Percentiles rank a stretch among this genome's conserved stretches.
These are phyloP conservation scores for Calonectria ilicicola DNA, from an alignment of 2,329 filamentous ascomycete genomes.

Conservation along the genomic window DNA sequence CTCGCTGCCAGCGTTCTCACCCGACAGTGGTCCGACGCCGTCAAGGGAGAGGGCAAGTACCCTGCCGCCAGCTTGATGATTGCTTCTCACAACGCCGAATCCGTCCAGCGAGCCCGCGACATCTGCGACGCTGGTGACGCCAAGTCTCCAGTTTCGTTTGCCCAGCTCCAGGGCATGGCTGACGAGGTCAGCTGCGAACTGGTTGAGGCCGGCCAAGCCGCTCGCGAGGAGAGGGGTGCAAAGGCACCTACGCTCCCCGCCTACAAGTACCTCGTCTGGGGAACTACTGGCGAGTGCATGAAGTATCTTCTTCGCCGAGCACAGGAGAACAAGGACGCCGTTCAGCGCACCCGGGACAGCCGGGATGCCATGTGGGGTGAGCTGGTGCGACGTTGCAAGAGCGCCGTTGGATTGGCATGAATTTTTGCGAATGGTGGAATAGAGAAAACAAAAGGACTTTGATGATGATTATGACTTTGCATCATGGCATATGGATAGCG, in stretches of 20 bases:
- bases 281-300: slow-evolving; percentile 82
- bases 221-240: slow-evolving; percentile 42
- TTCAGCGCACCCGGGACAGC: slow-evolving; percentile 71
- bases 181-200: slow-evolving; percentile 86
- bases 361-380: slow-evolving; percentile 74
- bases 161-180: slow-evolving; percentile 94
- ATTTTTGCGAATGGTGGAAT: slow-evolving; percentile 15
- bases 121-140: slow-evolving; percentile 60
- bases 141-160: slow-evolving; percentile 55
- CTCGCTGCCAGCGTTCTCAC: slow-evolving; percentile 76
- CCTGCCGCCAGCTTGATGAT: slow-evolving; percentile 75
- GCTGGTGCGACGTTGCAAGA: slow-evolving; percentile 66
- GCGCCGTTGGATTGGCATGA: slow-evolving; percentile 52
- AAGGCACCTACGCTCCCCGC: slow-evolving; percentile 62
- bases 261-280: slow-evolving; percentile 79
- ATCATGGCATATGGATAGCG: slow-evolving; percentile 44
- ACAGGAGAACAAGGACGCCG: slow-evolving; percentile 80
- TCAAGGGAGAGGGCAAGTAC: slow-evolving; percentile 58
- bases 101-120: slow-evolving; percentile 69
- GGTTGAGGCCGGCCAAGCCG: slow-evolving; percentile 50
- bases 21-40: slow-evolving; percentile 56
- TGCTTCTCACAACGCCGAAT: slow-evolving; percentile 85
- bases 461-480: slow-evolving; percentile 38
- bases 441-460: slow-evolving; percentile 26
- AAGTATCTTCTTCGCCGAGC: slow-evolving; percentile 76